Conservation (phyloP, 345 rosid species). For the Brassica rapa region DNA sequence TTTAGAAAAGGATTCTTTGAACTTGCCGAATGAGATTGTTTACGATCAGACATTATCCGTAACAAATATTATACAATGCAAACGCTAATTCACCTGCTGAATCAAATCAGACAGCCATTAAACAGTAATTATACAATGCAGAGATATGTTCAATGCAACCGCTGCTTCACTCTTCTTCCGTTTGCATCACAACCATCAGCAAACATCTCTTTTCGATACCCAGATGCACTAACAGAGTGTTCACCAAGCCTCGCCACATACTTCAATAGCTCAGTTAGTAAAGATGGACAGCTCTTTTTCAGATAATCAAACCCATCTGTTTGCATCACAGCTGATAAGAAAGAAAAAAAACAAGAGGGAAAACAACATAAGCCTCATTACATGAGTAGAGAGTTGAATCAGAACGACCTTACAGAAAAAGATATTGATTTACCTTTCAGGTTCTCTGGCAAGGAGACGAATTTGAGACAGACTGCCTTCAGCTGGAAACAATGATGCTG, state of each 20-base stretch:
- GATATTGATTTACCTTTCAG: conserved; percentile 68
- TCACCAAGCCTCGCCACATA: conserved; percentile 61
- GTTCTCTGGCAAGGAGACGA: conserved; percentile 56
- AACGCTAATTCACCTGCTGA: neutral
- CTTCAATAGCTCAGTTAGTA: conserved; percentile 59
- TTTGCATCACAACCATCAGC: conserved; percentile 57
- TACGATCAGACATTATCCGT: neutral
- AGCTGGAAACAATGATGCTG: conserved; percentile 76
- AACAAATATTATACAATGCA: neutral
- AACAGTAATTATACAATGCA: neutral
- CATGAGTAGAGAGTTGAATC: neutral
- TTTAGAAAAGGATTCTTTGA: neutral
- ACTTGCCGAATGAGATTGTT: neutral
- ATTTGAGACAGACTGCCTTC: conserved; percentile 72
- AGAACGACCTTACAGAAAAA: conserved; percentile 6
- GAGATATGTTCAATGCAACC: conserved; percentile 42
- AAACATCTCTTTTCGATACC: conserved; percentile 44
- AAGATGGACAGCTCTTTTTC: conserved; percentile 59
- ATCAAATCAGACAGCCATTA: neutral
- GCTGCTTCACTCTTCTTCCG: conserved; percentile 76
- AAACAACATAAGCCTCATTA: neutral
- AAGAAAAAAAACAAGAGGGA: neutral
- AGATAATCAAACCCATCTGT: conserved; percentile 71
- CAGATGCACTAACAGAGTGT: conserved; percentile 48
- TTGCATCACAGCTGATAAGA: conserved; percentile 66